These are phyloP conservation scores for Coemansia sp. DNA, from an alignment of 192 early-diverging fungal species.

Conservation along the genomic window DNA sequence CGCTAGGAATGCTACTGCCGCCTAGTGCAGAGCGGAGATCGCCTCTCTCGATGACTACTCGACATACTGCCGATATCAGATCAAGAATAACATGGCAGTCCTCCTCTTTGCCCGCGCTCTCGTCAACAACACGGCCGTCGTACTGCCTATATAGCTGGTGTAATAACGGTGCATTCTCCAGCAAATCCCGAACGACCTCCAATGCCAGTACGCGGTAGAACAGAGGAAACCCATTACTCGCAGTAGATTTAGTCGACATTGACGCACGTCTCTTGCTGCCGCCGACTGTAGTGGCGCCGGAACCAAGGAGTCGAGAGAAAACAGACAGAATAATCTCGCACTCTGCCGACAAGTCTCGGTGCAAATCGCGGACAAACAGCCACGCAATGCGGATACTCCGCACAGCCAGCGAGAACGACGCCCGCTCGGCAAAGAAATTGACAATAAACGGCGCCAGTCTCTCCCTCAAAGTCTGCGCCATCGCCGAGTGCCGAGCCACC, in stretches of 20 bases:
- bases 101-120: slow-evolving; percentile 24
- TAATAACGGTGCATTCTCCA: slow-evolving; percentile 63
- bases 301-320: slow-evolving; percentile 79
- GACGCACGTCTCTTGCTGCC: slow-evolving; percentile 18
- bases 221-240: slow-evolving; percentile 11
- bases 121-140: slow-evolving; percentile 61
- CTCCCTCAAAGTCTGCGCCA: slow-evolving; percentile 73
- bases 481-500: slow-evolving; percentile 78
- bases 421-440: slow-evolving; percentile 86
- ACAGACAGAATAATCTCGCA: slow-evolving; percentile 95
- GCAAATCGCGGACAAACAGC: slow-evolving; percentile 71
- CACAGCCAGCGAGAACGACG: slow-evolving; percentile 81
- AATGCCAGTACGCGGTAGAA: slow-evolving; percentile 52
- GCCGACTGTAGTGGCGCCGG: slow-evolving; percentile 47
- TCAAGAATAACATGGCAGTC: slow-evolving; percentile 80
- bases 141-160: slow-evolving; percentile 74
- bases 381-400: slow-evolving; percentile 81
- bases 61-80: slow-evolving; percentile 74
- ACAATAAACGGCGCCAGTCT: slow-evolving; percentile 88
- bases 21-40: slow-evolving; percentile 29
- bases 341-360: slow-evolving; percentile 61
- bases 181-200: slow-evolving; percentile 60
- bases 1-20: slow-evolving; percentile 21
- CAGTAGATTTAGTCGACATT: slow-evolving; percentile 7
- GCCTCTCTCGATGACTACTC: slow-evolving; percentile 77